Base-by-base conservation (phyloP, 2,329 filamentous ascomycete genomes). In the Microdochium trichocladiopsis region DNA sequence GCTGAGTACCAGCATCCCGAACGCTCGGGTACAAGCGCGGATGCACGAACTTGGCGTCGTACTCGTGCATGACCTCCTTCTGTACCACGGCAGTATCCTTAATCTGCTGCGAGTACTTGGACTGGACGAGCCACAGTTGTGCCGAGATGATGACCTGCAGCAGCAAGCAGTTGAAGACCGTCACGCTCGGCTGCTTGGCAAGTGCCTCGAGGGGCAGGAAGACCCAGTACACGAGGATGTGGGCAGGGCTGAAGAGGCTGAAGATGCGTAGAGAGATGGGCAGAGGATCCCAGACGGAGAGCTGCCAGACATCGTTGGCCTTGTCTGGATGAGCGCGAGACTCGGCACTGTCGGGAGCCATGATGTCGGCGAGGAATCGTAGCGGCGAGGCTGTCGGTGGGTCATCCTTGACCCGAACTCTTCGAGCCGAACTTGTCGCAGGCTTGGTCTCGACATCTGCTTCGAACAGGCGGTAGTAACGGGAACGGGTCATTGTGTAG, bases 21-120 rank as follows among this genome's bases (percentile, higher is more conserved):
- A 95, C 88, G 4, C 88, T 76, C 8, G 87, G 88, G 60, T 95
- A 88, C n/a, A 95, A 81, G 11, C 86, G 80, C 2, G 94, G 94
- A 63, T 95, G 90, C 1, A 99, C 94, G 63, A 87, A 96, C 72
- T 99, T 99, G 60, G 84, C 89, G 65, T 97, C 90, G 65, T 99
- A 99, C 70, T 99, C 94, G 66, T 91, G 86, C 70, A 97, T 78
- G 4, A 97, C 93, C 69, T 97, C 89, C 60, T 87, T 90, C 60
- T 95, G 90, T 53, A 99, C 87, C 48, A 96, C 79, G 2, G 84
- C 78, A 2, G 82, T 83, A 67, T 99, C 94, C 65, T 91, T 95
- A 55, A 82, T 83, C 66, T 97, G 92, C 65, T 93, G 92, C 3
- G 82, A 78, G 69, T 93, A 97, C 31, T 78, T 83, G 2, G 78